Conservation (phyloP, 495 filamentous ascomycete genomes). For the Penicillium salamii region DNA sequence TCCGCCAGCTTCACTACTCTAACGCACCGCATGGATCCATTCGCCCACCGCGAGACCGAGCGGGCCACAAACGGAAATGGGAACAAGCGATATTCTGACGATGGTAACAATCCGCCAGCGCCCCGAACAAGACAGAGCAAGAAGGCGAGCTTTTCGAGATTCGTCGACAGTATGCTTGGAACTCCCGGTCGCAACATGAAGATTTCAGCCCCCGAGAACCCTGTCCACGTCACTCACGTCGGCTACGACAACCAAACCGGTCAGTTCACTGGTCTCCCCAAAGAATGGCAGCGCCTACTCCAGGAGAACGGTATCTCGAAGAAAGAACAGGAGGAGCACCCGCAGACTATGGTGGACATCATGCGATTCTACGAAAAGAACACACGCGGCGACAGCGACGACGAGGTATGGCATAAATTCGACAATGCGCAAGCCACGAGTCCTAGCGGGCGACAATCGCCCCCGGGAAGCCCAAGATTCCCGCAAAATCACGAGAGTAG, state of each 20-base stretch:
- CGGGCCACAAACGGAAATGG: conserved; percentile 56
- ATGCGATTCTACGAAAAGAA: conserved; percentile 96
- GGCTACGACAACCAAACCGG: conserved; percentile 96
- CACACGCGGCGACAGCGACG: conserved; percentile 71
- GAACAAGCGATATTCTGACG: conserved; percentile 83
- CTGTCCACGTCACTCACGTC: conserved; percentile 96
- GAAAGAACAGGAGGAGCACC: conserved; percentile 92
- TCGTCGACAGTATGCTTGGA: conserved; percentile 89
- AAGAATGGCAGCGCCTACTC: conserved; percentile 95
- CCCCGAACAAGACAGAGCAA: conserved; percentile 64
- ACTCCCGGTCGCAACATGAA: conserved; percentile 79
- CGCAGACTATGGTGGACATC: conserved; percentile 90
- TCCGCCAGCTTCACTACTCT: conserved; percentile 74
- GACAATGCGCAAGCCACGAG: conserved; percentile 65
- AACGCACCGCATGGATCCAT: conserved; percentile 58
- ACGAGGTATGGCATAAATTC: conserved; percentile 94
- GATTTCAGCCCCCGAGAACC: conserved; percentile 94
- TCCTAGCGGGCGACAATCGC: conserved; percentile 37
- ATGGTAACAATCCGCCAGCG: conserved; percentile 56
- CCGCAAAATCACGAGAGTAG: conserved; percentile 87
- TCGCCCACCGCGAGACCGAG: conserved; percentile 35
- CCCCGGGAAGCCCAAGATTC: conserved; percentile 88
- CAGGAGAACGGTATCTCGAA: conserved; percentile 95
- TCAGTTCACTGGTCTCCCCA: conserved; percentile 93
- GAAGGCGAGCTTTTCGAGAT: conserved; percentile 91